Evolutionary conservation across 805 yeast genomes (phyloP).

Genomic region (Priceomyces carsonii): DNA sequence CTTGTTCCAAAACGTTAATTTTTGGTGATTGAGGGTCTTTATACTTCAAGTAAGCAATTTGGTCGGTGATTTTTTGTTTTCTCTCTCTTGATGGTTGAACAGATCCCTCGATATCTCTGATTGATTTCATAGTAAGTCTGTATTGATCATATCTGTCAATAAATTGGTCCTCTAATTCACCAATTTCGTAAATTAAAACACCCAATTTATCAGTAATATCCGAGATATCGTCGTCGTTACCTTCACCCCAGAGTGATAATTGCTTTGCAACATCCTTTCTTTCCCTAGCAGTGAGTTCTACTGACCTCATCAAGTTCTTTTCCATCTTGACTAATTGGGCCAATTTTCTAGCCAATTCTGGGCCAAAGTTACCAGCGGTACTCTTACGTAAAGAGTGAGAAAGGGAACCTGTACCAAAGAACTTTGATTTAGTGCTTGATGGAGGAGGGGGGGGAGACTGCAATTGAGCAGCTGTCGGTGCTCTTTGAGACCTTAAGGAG

Average conservation of each 20-base stretch:
- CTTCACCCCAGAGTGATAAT: conserved; percentile 96
- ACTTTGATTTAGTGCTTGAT: conserved; percentile 67
- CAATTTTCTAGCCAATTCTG: conserved; percentile 90
- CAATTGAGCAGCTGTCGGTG: conserved; percentile 80
- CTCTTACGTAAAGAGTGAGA: conserved; percentile 72
- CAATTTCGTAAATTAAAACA: conserved; percentile 91
- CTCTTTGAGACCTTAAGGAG: conserved; percentile 74
- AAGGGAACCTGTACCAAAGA: conserved; percentile 74
- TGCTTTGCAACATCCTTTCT: conserved; percentile 96
- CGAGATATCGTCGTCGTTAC: conserved; percentile 94
- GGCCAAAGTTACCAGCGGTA: conserved; percentile 91
- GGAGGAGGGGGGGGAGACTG: conserved; percentile 83
- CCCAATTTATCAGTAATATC: conserved; percentile 98
- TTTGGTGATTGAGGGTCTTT: conserved; percentile 98
- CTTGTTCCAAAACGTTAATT: conserved; percentile 94
- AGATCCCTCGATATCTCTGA: conserved; percentile 95
- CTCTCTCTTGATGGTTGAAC: conserved; percentile 99
- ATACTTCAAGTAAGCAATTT: conserved; percentile 96
- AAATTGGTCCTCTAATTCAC: conserved; percentile 97
- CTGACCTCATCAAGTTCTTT: conserved; percentile 91
- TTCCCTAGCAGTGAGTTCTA: conserved; percentile 91
- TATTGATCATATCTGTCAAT: conserved; percentile 98
- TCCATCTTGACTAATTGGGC: conserved; percentile 93
- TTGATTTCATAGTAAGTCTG: conserved; percentile 90
- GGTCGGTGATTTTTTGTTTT: conserved; percentile 95